Base-by-base conservation (phyloP, 2,329 filamentous ascomycete species). In the Sarocladium brachiariae region DNA sequence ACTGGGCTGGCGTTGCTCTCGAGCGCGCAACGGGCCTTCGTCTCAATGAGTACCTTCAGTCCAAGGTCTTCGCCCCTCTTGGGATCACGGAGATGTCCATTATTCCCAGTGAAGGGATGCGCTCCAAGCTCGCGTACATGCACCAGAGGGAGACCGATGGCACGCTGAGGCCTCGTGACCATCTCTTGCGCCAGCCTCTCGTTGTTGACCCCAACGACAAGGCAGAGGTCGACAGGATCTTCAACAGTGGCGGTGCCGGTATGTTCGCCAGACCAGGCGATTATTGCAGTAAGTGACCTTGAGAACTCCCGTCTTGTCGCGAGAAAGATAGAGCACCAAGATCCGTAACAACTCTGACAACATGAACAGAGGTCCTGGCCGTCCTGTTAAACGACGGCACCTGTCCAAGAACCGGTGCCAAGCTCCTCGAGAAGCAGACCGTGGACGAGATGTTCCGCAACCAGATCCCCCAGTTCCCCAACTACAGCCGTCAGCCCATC, bases 371-470 rank as follows among this genome's bases (percentile, higher is more conserved):
- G 53, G 72, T 87, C 19, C 71, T 88, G 2, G 73, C 80, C 0
- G 71, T 75, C 0, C 66, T 89, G 2, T 66, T 87, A 23, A 88
- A 88, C 59, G 68, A 83, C 53, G 84, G 85, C 41, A 76, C 68
- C 0, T 81, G 75, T 30, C 78, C 84, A 0, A 70, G 57, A 0
- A 86, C 80, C 0, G 74, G 76, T 1, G 61, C 63, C 0, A 68
- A 70, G 49, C 74, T 88, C 27, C 69, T 88, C 6, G 66, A 70
- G 18, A 69, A 73, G 14, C 67, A 73, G 25, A 85, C 81, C 0
- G 76, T 88, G 0, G 72, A 82, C 11, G 64, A 76, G 27, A 84
- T 87, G 78, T 86, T 82, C 62, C 69, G 68, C 51, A 86, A 87
- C 60, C 81, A 83, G 55, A 75, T 84, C 48, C 71, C 76, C 0